Conservation (phyloP, 2,329 filamentous ascomycete species). For the Fusarium tricinctum region DNA sequence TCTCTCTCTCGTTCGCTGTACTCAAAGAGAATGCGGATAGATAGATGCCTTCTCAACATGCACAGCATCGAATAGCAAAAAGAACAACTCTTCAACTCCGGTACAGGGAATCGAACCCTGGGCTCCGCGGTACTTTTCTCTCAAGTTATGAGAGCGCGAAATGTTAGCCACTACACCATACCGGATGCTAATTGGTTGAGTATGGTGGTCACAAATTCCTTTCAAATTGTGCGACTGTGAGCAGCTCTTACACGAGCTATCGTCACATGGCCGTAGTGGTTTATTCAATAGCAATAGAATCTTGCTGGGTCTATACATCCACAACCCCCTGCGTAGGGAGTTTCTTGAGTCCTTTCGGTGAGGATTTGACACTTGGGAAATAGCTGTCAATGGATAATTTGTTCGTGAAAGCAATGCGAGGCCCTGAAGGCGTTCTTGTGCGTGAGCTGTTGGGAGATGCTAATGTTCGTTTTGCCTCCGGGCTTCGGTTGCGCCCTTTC, state of each 20-base stretch:
- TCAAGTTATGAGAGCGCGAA: conserved; percentile 52
- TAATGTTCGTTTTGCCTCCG: conserved; percentile 49
- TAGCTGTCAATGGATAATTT: conserved; percentile 57
- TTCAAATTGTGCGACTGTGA: background rate
- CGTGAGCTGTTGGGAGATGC: conserved; percentile 63
- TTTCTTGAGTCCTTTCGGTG: conserved; percentile 54
- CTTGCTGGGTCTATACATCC: conserved; percentile 31
- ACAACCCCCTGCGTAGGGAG: conserved; percentile 35
- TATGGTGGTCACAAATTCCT: background rate
- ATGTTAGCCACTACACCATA: conserved; percentile 55
- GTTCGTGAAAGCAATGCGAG: conserved; percentile 52
- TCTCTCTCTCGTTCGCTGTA: background rate
- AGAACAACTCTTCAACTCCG: background rate
- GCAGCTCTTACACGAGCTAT: background rate
- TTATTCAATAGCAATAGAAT: conserved; percentile 12
- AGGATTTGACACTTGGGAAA: conserved; percentile 56
- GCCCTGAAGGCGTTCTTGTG: conserved; percentile 62
- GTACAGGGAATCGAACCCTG: background rate
- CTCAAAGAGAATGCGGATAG: background rate
- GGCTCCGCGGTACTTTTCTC: conserved; percentile 25
- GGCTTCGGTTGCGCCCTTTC: conserved; percentile 57
- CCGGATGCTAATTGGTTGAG: conserved; percentile 37
- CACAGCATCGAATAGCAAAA: background rate
- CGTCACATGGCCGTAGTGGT: conserved; percentile 36
- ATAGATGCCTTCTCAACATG: background rate